phyloP scores from a whole-genome alignment of 257 asterid genomes.

The Perilla frutescens region DNA sequence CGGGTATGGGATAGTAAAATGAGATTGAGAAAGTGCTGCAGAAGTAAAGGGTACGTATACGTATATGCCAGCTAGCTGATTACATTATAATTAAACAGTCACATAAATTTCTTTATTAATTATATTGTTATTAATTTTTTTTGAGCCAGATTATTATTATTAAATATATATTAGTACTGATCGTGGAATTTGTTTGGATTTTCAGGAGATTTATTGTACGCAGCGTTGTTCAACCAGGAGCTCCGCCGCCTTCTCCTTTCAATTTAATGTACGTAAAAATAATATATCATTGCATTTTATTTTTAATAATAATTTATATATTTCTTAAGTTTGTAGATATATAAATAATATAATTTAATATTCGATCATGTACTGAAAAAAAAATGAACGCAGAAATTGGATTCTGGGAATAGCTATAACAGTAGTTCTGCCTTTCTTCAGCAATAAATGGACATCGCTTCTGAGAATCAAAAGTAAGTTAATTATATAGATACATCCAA shows the following conservation, averaged over 20 bases:
- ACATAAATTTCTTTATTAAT: background rate
- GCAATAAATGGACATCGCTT: constrained; percentile 40
- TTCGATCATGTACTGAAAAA: background rate
- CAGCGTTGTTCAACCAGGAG: constrained; percentile 37
- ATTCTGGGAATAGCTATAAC: constrained; percentile 36
- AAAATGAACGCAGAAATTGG: constrained; percentile 40
- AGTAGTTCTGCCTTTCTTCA: constrained; percentile 40
- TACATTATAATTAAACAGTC: no score
- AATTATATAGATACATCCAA: background rate
- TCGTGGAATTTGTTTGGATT: background rate
- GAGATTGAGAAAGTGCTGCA: constrained; percentile 5
- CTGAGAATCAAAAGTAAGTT: constrained; percentile 43
- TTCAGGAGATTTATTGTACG: constrained; percentile 41
- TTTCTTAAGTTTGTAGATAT: no score
- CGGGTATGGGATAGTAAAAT: constrained; percentile 4
- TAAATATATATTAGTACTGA: no score
- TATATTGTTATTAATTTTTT: no score
- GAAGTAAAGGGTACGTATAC: constrained; percentile 29
- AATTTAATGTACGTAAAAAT: constrained; percentile 40
- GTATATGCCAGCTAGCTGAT: background rate
- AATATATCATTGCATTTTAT: background rate
- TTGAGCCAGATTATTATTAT: no score
- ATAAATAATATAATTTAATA: no score
- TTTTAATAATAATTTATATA: background rate
- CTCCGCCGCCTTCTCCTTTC: constrained; percentile 47